Percentiles rank a stretch among this genome's conserved stretches.
Conservation (phyloP, 2,329 filamentous ascomycete species). For the Neodidymelliopsis sp. region DNA sequence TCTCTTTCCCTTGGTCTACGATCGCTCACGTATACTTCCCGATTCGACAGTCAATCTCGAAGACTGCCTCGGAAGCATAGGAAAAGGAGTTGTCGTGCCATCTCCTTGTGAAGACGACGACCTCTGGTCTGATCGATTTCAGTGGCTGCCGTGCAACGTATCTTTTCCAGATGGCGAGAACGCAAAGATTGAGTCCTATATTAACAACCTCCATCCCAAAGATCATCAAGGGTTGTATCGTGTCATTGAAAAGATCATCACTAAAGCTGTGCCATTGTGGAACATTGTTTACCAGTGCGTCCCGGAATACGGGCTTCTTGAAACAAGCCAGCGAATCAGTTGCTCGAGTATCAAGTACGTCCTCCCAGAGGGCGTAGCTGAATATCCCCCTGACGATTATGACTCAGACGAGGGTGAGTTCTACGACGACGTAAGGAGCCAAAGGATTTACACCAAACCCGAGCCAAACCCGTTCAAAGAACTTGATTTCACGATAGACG, state of each 20-base stretch:
- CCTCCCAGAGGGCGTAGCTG: conserved; percentile 1
- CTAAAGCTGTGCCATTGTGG: conserved; percentile 26
- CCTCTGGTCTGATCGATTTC: conserved; percentile 48
- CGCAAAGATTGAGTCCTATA: conserved; percentile 54
- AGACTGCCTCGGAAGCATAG: conserved; percentile 18
- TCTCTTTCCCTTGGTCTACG: conserved; percentile 67
- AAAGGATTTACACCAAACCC: conserved; percentile 8
- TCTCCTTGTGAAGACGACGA: background rate
- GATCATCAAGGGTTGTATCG: conserved; percentile 24
- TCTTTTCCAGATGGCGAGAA: conserved; percentile 42
- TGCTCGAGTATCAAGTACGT: conserved; percentile 1
- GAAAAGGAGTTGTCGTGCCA: conserved; percentile 16
- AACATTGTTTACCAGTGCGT: conserved; percentile 14
- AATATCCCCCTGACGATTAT: background rate
- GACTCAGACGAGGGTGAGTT: background rate
- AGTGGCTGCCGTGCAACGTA: conserved; percentile 61
- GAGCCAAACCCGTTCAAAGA: background rate
- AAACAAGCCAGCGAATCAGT: background rate
- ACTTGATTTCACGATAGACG: background rate
- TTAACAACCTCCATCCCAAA: conserved; percentile 62
- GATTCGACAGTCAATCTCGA: conserved; percentile 19
- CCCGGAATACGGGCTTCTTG: background rate
- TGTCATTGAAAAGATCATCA: conserved; percentile 29
- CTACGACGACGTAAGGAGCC: background rate
- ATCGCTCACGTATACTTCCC: conserved; percentile 31